phyloP scores from a whole-genome alignment of 805 yeast species.

The Teunomyces aglyptinius region DNA sequence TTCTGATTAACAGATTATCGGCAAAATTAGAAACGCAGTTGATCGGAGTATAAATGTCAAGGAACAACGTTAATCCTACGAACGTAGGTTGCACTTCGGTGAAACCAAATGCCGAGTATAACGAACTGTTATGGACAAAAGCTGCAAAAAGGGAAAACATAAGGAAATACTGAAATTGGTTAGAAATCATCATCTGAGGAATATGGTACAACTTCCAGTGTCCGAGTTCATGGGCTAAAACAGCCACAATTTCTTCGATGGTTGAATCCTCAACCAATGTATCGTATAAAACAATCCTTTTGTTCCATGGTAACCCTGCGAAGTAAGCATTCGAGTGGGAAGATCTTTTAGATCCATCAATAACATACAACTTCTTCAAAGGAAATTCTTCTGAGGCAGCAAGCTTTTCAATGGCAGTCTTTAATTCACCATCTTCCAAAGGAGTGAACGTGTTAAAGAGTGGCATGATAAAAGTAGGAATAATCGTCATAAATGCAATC shows the following conservation, averaged over 20 bases:
- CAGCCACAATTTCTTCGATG: conserved; percentile 82
- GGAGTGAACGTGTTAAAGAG: conserved; percentile 89
- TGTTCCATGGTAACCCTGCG: conserved; percentile 94
- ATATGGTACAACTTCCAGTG: conserved; percentile 95
- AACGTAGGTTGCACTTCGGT: conserved; percentile 61
- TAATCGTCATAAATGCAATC: conserved; percentile 68
- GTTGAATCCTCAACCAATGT: conserved; percentile 82
- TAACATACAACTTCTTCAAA: conserved; percentile 75
- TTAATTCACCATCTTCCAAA: conserved; percentile 85
- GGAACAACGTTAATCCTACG: conserved; percentile 78
- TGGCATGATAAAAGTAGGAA: conserved; percentile 87
- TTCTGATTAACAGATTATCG: conserved; percentile 73
- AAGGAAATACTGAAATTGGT: conserved; percentile 61
- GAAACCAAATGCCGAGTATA: conserved; percentile 80
- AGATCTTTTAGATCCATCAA: conserved; percentile 95
- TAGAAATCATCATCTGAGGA: conserved; percentile 62
- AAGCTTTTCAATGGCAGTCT: conserved; percentile 75
- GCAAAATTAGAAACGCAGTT: conserved; percentile 66
- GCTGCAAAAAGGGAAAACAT: conserved; percentile 74
- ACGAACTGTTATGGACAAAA: conserved; percentile 74
- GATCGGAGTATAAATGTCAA: conserved; percentile 74
- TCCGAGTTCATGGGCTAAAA: conserved; percentile 97
- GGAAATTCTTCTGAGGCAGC: conserved; percentile 83
- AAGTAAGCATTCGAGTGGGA: conserved; percentile 97
- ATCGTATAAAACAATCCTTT: conserved; percentile 91